These are phyloP conservation scores for Phytophthora lateralis DNA, from an alignment of 352 stramenopile species.

Conservation along the genomic window DNA sequence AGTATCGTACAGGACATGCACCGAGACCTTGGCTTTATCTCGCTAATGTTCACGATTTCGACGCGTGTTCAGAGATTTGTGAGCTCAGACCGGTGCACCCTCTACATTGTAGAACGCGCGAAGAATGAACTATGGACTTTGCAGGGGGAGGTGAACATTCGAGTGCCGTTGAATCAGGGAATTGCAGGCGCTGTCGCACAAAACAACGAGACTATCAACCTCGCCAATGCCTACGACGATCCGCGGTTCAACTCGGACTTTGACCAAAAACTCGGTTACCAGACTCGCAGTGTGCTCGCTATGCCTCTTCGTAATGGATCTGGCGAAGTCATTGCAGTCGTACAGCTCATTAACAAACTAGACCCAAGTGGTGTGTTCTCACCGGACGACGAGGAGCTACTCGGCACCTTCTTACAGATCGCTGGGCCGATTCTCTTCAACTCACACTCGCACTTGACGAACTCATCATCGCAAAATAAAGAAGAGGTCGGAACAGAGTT, in stretches of 20 bases:
- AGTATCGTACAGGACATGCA: constrained; percentile 93
- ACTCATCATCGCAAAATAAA: constrained; percentile 45
- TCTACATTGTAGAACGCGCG: constrained; percentile 92
- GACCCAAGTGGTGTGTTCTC: constrained; percentile 79
- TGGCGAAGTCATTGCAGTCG: constrained; percentile 81
- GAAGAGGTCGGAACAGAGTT: constrained; percentile 66
- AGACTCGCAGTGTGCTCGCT: constrained; percentile 85
- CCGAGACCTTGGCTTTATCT: constrained; percentile 88
- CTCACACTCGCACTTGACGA: constrained; percentile 77
- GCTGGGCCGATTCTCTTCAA: constrained; percentile 88
- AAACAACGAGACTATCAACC: constrained; percentile 76
- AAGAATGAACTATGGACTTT: constrained; percentile 92
- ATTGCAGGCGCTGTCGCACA: constrained; percentile 82
- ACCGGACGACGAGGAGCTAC: constrained; percentile 85
- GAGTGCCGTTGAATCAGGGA: constrained; percentile 84
- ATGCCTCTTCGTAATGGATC: constrained; percentile 86
- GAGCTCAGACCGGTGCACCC: constrained; percentile 90
- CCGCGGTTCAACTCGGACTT: constrained; percentile 90
- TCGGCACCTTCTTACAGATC: constrained; percentile 89
- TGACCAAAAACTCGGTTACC: constrained; percentile 88
- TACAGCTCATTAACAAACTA: constrained; percentile 91
- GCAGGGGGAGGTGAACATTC: constrained; percentile 90
- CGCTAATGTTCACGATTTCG: constrained; percentile 92
- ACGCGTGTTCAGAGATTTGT: constrained; percentile 87
- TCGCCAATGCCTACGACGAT: constrained; percentile 89